phyloP scores from a whole-genome alignment of 331 rosid species.

The Erythrophleum ivorense region DNA sequence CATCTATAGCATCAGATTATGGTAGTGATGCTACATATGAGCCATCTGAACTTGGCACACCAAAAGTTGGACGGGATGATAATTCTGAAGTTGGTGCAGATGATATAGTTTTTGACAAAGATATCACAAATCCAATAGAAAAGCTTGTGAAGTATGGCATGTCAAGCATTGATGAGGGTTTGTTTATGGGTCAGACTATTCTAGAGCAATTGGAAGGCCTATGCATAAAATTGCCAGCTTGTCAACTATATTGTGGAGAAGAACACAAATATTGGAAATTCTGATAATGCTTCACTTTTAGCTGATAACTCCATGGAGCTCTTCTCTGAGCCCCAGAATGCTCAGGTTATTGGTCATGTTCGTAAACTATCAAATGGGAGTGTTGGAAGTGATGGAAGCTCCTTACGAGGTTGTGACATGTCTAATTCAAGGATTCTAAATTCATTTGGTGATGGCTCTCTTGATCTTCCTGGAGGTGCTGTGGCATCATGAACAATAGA shows the following conservation, averaged over 20 bases:
- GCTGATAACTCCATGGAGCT: slow-evolving; percentile 67
- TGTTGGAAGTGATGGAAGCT: slow-evolving; percentile 56
- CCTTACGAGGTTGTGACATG: slow-evolving; percentile 81
- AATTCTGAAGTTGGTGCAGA: slow-evolving; percentile 78
- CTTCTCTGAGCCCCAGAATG: slow-evolving; percentile 66
- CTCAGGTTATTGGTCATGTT: slow-evolving; percentile 58
- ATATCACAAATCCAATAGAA: slow-evolving; percentile 25
- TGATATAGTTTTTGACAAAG: slow-evolving; percentile 79
- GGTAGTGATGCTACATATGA: slow-evolving; percentile 66
- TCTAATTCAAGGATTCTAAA: slow-evolving; percentile 42
- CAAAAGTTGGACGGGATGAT: slow-evolving; percentile 73
- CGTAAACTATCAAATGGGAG: slow-evolving; percentile 83
- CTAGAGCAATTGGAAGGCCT: too few species aligned
- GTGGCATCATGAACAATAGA: slow-evolving; percentile 60
- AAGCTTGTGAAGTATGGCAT: too few species aligned
- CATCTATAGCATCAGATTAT: slow-evolving; percentile 16
- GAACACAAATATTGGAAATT: slow-evolving; percentile 60
- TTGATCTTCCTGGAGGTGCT: slow-evolving; percentile 63
- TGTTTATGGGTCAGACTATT: too few species aligned
- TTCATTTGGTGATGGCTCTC: slow-evolving; percentile 49
- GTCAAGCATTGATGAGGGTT: too few species aligned
- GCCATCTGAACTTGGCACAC: slow-evolving; percentile 82
- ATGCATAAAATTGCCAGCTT: too few species aligned
- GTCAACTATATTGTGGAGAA: too few species aligned
- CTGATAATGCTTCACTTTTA: slow-evolving; percentile 65